phyloP scores from a whole-genome alignment of 306 rosid genomes.

The Corylus avellana region DNA sequence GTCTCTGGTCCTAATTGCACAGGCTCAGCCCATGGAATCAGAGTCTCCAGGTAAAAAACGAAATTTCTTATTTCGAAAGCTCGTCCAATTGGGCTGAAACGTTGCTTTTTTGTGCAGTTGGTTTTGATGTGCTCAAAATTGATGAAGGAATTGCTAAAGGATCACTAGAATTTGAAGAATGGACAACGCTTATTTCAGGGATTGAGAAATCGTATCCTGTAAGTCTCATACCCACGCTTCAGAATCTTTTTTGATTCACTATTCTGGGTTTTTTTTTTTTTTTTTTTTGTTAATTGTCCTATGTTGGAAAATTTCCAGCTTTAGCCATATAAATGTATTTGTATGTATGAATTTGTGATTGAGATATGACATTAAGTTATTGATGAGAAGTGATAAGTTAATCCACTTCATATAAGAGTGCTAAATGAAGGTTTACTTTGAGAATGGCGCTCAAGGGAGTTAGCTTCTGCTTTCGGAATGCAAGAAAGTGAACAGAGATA shows the following conservation, averaged over 20 bases:
- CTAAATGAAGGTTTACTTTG: neutral
- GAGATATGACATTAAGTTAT: neutral
- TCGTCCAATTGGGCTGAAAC: too few species aligned
- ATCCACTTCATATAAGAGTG: neutral
- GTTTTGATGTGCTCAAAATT: slow-evolving; percentile 43
- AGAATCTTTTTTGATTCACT: slow-evolving; percentile 10
- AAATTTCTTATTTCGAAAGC: neutral
- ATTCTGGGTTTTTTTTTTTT: neutral
- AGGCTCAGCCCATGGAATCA: slow-evolving; percentile 36
- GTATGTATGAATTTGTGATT: too few species aligned
- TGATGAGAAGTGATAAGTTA: neutral
- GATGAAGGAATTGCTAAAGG: slow-evolving; percentile 41
- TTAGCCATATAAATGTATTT: neutral
- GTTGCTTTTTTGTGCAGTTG: slow-evolving; percentile 43
- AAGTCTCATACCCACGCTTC: slow-evolving; percentile 33
- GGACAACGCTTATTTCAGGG: slow-evolving; percentile 62
- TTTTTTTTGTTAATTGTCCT: neutral
- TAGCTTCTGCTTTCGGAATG: neutral
- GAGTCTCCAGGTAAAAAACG: slow-evolving; percentile 26
- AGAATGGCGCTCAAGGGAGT: neutral
- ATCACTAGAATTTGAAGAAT: slow-evolving; percentile 59
- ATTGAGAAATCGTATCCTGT: slow-evolving; percentile 59
- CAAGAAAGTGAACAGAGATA: neutral
- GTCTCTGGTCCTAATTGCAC: neutral
- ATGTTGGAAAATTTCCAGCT: neutral